These are phyloP conservation scores for Trichoderma citrinoviride DNA, from an alignment of 2,329 filamentous ascomycete genomes.

Conservation along the genomic window DNA sequence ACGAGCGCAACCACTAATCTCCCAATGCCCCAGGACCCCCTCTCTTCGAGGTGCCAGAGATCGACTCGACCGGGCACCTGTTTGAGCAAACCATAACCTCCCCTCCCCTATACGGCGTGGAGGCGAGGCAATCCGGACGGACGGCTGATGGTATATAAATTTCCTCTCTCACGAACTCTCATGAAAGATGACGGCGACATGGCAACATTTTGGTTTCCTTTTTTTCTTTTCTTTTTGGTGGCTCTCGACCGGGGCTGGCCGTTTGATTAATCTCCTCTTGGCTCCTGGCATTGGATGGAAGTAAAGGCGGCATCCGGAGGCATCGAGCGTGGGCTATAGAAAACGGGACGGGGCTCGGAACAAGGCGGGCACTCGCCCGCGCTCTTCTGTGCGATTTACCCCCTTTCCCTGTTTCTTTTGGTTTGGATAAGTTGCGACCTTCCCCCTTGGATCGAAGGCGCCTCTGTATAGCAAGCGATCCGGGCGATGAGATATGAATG, in stretches of 20 bases:
- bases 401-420: slow-evolving; percentile 19
- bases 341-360: slow-evolving; percentile 20
- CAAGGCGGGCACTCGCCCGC: slow-evolving; percentile 22
- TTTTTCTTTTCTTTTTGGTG: not conserved
- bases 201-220: slow-evolving; percentile 7
- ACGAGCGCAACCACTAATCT: slow-evolving; percentile 9
- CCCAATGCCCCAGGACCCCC: not conserved
- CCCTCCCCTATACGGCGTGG: not conserved
- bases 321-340: slow-evolving; percentile 21
- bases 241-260: slow-evolving; percentile 5
- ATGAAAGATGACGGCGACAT: slow-evolving; percentile 27
- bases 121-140: slow-evolving; percentile 21
- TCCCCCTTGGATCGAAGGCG: slow-evolving; percentile 18
- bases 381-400: slow-evolving; percentile 1
- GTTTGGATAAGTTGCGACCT: slow-evolving; percentile 20
- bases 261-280: slow-evolving; percentile 4
- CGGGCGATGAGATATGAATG: slow-evolving; percentile 23
- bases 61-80: slow-evolving; percentile 11
- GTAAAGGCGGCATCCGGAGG: slow-evolving; percentile 15
- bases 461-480: slow-evolving; percentile 23
- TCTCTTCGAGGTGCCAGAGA: slow-evolving; percentile 5
- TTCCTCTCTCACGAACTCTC: slow-evolving; percentile 38
- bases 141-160: slow-evolving; percentile 33
- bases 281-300: slow-evolving; percentile 14
- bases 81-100: not conserved